Percentiles rank a stretch among this genome's conserved stretches.
These are phyloP conservation scores for Irpex sp. DNA, from an alignment of 1,284 basidiomycete genomes.

Conservation along the genomic window DNA sequence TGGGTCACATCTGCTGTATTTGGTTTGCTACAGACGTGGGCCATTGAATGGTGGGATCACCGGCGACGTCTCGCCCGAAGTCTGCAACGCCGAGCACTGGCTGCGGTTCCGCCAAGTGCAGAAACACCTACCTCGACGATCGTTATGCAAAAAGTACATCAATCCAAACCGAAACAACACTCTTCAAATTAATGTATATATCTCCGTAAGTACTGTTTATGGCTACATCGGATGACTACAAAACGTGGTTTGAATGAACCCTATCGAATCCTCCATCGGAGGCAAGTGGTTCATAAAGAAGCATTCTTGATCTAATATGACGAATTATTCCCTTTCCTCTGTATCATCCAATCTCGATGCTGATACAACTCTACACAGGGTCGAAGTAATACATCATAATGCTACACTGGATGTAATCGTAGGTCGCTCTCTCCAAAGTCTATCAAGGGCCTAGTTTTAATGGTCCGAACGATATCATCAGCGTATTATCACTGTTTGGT, in stretches of 20 bases:
- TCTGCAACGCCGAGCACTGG: conserved; percentile 18
- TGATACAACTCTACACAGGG: not conserved
- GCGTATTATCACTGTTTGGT: conserved; percentile 16
- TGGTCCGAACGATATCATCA: not conserved
- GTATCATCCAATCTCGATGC: not conserved
- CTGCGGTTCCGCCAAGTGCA: conserved; percentile 7
- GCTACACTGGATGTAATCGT: not conserved
- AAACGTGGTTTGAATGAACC: conserved; percentile 69
- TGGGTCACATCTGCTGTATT: conserved; percentile 82
- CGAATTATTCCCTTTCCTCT: conserved; percentile 17
- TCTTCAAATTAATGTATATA: not conserved
- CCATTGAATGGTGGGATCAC: conserved; percentile 61
- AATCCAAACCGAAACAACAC: not conserved
- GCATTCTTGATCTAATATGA: conserved; percentile 88
- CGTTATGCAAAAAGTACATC: not conserved
- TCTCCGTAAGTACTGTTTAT: not conserved
- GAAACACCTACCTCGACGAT: not conserved
- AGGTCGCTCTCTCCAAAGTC: not conserved
- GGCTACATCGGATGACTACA: conserved; percentile 52
- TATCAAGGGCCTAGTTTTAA: not conserved
- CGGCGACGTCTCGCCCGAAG: conserved; percentile 29
- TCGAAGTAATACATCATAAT: not conserved
- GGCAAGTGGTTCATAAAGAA: conserved; percentile 47
- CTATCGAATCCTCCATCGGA: conserved; percentile 21
- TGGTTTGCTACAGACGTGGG: conserved; percentile 74